Evolutionary conservation across 2,329 filamentous ascomycete species (phyloP).

Genomic region (Ophiosphaerella korrae): DNA sequence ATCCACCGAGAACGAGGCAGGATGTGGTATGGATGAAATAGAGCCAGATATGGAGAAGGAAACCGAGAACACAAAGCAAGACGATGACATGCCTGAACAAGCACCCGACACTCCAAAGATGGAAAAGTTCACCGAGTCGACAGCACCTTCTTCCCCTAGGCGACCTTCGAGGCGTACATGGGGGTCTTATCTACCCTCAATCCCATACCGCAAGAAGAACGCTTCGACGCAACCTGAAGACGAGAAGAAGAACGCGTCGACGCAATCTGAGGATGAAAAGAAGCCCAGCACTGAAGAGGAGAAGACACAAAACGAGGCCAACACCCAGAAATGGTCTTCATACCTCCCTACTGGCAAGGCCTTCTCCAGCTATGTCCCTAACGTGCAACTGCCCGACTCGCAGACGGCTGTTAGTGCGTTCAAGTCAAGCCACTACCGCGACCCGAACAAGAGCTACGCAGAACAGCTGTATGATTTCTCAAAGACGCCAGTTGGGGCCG

Average conservation of each 20-base stretch:
- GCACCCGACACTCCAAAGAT: conserved; percentile 33
- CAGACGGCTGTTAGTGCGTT: conserved; percentile 53
- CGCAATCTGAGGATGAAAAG: conserved; percentile 18
- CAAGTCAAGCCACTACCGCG: conserved; percentile 51
- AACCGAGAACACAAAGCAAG: conserved; percentile 4
- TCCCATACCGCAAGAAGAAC: conserved; percentile 42
- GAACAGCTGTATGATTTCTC: conserved; percentile 58
- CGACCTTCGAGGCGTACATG: conserved; percentile 41
- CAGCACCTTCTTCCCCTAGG: conserved; percentile 12
- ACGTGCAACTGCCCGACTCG: conserved; percentile 41
- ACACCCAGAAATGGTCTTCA: conserved; percentile 51
- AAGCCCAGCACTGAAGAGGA: conserved; percentile 34
- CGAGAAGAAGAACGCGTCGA: conserved; percentile 25
- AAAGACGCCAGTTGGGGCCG: conserved; percentile 57
- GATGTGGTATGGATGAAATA: background rate
- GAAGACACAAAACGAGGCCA: conserved; percentile 41
- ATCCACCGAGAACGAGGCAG: background rate
- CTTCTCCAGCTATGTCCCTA: conserved; percentile 55
- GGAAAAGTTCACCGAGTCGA: conserved; percentile 20
- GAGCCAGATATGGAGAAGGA: background rate
- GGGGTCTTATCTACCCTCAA: conserved; percentile 48
- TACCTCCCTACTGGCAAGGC: conserved; percentile 56
- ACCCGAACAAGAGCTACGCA: conserved; percentile 55
- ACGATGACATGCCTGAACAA: conserved; percentile 33
- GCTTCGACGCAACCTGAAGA: conserved; percentile 7